phyloP scores from a whole-genome alignment of 176 grass and related monocot genomes.

The Zoysia pacifica region DNA sequence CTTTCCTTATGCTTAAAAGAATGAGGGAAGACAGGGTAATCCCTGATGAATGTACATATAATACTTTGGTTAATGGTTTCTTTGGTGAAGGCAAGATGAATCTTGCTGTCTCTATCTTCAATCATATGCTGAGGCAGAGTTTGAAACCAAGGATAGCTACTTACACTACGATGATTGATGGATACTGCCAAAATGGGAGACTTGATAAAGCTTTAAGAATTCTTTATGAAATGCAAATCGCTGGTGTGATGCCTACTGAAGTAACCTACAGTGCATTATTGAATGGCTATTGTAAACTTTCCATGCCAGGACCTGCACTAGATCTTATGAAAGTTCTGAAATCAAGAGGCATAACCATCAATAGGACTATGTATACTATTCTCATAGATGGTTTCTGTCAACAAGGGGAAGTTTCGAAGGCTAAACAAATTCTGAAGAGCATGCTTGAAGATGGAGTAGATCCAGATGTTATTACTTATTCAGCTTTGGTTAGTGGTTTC shows the following conservation, averaged over 20 bases:
- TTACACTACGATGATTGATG: conserved; percentile 74
- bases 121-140: conserved; percentile 57
- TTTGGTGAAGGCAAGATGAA: conserved; percentile 62
- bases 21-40: conserved; percentile 54
- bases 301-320: conserved; percentile 51
- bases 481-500: conserved; percentile 70
- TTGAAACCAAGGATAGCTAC: conserved; percentile 56
- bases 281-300: conserved; percentile 75
- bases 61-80: conserved; percentile 78
- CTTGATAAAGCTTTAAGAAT: conserved; percentile 47
- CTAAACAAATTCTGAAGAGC: conserved; percentile 51
- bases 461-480: conserved; percentile 73
- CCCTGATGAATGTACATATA: conserved; percentile 72
- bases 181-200: conserved; percentile 64
- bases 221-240: conserved; percentile 59
- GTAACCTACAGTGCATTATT: conserved; percentile 62
- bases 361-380: conserved; percentile 64
- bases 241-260: conserved; percentile 57
- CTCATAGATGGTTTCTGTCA: conserved; percentile 72
- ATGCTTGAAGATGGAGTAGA: conserved; percentile 55
- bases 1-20: conserved; percentile 73
- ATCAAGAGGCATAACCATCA: conserved; percentile 43
- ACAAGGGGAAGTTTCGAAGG: conserved; percentile 47
- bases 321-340: conserved; percentile 57
- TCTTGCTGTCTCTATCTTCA: conserved; percentile 52